Conservation (phyloP, 139 green algal species). For the Gonium pectorale region DNA sequence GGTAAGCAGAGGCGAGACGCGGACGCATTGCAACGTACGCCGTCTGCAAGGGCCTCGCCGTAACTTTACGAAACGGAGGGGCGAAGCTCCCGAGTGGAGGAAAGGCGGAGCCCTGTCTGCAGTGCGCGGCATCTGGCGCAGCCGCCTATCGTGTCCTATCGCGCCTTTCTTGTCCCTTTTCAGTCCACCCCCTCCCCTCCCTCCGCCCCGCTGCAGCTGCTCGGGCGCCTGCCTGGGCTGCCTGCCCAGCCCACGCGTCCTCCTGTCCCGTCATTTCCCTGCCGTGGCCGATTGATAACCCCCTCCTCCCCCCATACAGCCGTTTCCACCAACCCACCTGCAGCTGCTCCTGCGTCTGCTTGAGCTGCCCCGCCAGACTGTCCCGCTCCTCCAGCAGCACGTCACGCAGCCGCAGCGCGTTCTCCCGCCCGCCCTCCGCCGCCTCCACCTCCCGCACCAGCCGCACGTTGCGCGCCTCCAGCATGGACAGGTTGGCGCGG, state of each 20-base stretch:
- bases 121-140: no score
- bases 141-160: no score
- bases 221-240: no score
- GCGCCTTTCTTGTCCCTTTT: no score
- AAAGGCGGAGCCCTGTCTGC: no score
- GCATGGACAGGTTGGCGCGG: background rate
- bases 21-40: no score
- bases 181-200: background rate
- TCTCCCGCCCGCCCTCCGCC: background rate
- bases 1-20: no score
- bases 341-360: constrained; percentile 16
- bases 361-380: constrained; percentile 26
- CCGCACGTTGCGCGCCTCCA: constrained; percentile 16
- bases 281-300: background rate
- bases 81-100: no score
- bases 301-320: background rate
- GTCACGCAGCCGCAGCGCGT: constrained; percentile 26
- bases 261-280: no score
- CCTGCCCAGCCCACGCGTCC: no score
- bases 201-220: background rate
- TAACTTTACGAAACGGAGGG: no score
- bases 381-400: constrained; percentile 38
- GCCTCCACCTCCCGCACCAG: constrained; percentile 3
- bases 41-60: no score
- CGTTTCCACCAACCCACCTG: background rate